Evolutionary conservation across 1,139 yeast species (phyloP), one percentile per base, ranked within the genome.

Genomic region (Candida pseudoviswanathii): DNA sequence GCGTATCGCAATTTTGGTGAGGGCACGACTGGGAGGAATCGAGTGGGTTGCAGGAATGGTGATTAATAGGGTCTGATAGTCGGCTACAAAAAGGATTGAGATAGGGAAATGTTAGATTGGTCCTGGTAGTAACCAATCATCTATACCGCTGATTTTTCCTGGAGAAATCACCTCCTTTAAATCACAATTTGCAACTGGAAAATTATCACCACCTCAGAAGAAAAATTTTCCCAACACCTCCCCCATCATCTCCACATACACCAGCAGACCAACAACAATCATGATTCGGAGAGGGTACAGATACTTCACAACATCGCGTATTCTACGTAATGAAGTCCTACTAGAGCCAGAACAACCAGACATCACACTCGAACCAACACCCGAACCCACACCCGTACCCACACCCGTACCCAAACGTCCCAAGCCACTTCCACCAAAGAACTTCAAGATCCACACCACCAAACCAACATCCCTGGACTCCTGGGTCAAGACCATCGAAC

Each of bases 281-380:
- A 43, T 43, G 45, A 43, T 43, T 33, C 7, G 33, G 34, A 43
- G 33, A 26, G 32, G 32, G 27, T 26, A 5, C n/a, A 33, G 45
- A 10, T 33, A 10, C 11, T 43, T 43, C 16, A 33, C 40, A 33
- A 33, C 26, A 2, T n/a, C 45, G 25, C 27, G 39, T 11, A 26
- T 24, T 34, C 11, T 43, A n/a, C 31, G 40, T 25, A 33, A 34
- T 43, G 34, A 34, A 26, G n/a, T 27, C 6, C 40, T 27, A 33
- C 40, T 34, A 33, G 22, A 26, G 22, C 33, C 29, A 8, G 21
- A 29, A 21, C 6, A 40, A 11, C 21, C n/a, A n/a, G n/a, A n/a
- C n/a, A n/a, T n/a, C n/a, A n/a, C n/a, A n/a, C n/a, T n/a, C n/a
- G n/a, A n/a, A n/a, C n/a, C n/a, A n/a, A n/a, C n/a, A n/a, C n/a